A percentile compares a stretch with the other conserved stretches of the same genome.
Evolutionary conservation across 768 basidiomycete genomes (phyloP).

Genomic region (Mycena chlorophos): DNA sequence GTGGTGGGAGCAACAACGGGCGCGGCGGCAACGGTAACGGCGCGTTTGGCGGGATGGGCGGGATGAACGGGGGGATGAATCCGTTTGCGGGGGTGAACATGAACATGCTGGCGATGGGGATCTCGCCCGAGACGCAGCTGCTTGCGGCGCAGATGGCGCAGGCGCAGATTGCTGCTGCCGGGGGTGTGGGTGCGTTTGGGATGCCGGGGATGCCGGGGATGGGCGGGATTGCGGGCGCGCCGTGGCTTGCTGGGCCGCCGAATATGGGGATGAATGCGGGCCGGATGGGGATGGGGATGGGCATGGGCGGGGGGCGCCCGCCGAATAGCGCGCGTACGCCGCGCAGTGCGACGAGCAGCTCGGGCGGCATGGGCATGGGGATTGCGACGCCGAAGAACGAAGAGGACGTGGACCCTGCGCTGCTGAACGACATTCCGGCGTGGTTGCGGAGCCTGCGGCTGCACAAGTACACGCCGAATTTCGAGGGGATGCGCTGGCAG

Average conservation of each 20-base stretch:
- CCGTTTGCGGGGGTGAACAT: slow-evolving; percentile 68
- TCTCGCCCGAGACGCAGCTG: slow-evolving; percentile 81
- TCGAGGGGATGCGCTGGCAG: slow-evolving; percentile 86
- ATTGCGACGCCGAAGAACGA: slow-evolving; percentile 72
- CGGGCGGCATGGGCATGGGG: slow-evolving; percentile 25
- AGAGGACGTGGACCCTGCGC: slow-evolving; percentile 86
- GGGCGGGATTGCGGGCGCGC: slow-evolving; percentile 14
- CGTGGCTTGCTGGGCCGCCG: no score
- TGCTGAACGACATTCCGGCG: slow-evolving; percentile 84
- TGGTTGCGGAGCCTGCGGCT: slow-evolving; percentile 94
- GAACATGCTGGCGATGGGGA: slow-evolving; percentile 81
- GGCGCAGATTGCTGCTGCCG: slow-evolving; percentile 26
- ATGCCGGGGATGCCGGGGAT: slow-evolving; percentile 10
- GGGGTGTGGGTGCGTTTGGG: slow-evolving; percentile 32
- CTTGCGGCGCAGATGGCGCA: slow-evolving; percentile 82
- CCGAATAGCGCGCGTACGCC: slow-evolving; percentile 45
- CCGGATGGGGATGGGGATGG: slow-evolving; percentile 30
- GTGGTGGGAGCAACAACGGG: slow-evolving; percentile 17
- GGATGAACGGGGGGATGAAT: slow-evolving; percentile 48
- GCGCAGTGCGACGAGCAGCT: slow-evolving; percentile 28
- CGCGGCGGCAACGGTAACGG: slow-evolving; percentile 33
- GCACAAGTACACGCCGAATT: slow-evolving; percentile 99
- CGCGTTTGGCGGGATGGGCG: slow-evolving; percentile 43
- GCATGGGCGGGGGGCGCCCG: slow-evolving; percentile 36
- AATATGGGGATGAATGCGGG: slow-evolving; percentile 45